Conservation (phyloP, 768 basidiomycete genomes). For the Kwoniella europaea region DNA sequence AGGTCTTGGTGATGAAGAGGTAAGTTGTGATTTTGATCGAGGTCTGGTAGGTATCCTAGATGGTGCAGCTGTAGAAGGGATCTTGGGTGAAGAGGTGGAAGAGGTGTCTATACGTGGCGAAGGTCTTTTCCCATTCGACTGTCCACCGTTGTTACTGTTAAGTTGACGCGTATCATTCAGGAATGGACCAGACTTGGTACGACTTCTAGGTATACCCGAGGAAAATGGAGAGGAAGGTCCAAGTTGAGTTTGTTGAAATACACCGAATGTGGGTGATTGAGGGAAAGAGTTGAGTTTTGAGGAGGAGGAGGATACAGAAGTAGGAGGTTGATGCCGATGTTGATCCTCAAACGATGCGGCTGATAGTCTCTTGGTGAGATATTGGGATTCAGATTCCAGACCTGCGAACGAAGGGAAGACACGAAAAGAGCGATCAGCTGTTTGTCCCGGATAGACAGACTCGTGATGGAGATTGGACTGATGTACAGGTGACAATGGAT, state of each 20-base stretch:
- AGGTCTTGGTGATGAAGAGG: background rate
- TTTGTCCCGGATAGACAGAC: no score
- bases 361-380: slow-evolving; percentile 39
- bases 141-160: background rate
- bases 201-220: slow-evolving; percentile 6
- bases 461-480: no score
- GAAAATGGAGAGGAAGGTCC: background rate
- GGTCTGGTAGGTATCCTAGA: slow-evolving; percentile 27
- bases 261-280: slow-evolving; percentile 16
- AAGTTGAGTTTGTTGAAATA: slow-evolving; percentile 9
- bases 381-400: slow-evolving; percentile 38
- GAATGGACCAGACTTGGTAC: slow-evolving; percentile 8
- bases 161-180: slow-evolving; percentile 2
- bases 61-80: background rate
- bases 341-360: slow-evolving; percentile 21
- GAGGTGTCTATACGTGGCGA: slow-evolving; percentile 1
- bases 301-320: background rate
- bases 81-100: background rate
- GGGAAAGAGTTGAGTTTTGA: background rate
- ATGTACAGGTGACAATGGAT: no score
- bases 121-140: background rate
- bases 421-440: background rate
- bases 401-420: slow-evolving; percentile 14
- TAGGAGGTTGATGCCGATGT: background rate
- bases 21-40: slow-evolving; percentile 22